Base-by-base conservation (phyloP, 306 rosid species). In the Hippophae tibetana region DNA sequence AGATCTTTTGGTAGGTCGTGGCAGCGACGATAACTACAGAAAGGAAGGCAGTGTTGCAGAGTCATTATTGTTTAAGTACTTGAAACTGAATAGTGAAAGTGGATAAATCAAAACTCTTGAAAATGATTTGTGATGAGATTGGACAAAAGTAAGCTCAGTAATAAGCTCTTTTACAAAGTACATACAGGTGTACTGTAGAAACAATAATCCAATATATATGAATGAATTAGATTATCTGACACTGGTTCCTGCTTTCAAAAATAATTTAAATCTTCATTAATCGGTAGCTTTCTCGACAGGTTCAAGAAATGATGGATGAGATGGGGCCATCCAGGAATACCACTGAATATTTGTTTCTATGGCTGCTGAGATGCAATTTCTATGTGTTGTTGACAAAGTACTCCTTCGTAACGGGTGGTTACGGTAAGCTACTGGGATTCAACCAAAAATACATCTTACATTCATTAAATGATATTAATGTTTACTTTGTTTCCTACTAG, bases 341-440 rank as follows among this genome's bases (percentile, higher is more conserved):
- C 99, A 4, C 56, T 88, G 25, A 88, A 90, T 77, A 95, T 88
- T 18, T 55, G 82, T 92, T 57, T 85, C 99, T 3, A 92, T 88
- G 71, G 94, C 93, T 57, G 99, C 95, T 7, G 99, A 86, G 65
- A 81, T 93, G 72, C 95, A 93, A 79, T 79, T 93, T 47, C 90
- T 84, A 6, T 86, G 88, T 60, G 68, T 89, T 6, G 89, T 88
- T 60, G 99, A 93, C 71, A 84, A 69, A 62, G 85, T 79, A 14
- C 72, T 92, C 67, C 86, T 92, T 43, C 96, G 99, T 56, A 93
- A 88, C 72, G 83, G 97, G 81, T 86, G 95, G 99, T 59, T 93
- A 59, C 81, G 97, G 65, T 88, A 77, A 82, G 94, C 94, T 58
- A 76, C 86, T 41, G 97, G 95, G 69, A 93, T 93, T 76, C 99